phyloP scores from a whole-genome alignment of 768 basidiomycete species.

The Lactifluus subvellereus region DNA sequence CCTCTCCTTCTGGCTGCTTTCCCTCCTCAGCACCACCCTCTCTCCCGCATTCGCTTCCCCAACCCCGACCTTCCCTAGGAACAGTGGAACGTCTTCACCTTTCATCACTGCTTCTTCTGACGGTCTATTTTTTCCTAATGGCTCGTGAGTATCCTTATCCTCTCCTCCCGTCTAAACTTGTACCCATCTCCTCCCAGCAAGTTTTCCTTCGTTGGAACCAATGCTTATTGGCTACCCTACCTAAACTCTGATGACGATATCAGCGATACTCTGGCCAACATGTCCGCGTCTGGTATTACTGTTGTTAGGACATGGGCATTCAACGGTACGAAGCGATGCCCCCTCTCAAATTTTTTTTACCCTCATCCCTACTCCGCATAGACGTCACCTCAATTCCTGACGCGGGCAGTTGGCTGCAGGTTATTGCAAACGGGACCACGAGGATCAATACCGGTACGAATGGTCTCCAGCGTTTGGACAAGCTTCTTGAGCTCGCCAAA shows the following conservation, averaged over 20 bases:
- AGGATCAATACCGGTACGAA: conserved; percentile 55
- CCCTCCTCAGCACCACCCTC: conserved; percentile 2
- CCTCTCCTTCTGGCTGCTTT: conserved; percentile 1
- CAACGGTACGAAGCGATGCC: conserved; percentile 42
- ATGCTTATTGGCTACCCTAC: conserved; percentile 59
- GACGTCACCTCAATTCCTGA: conserved; percentile 29
- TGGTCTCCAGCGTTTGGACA: conserved; percentile 60
- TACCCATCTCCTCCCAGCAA: conserved; percentile 1
- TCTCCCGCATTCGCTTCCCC: conserved; percentile 6
- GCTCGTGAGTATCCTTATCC: conserved; percentile 5
- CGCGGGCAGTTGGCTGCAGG: conserved; percentile 61
- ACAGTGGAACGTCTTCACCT: neutral
- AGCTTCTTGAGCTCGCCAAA: conserved; percentile 48
- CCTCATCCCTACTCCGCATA: neutral
- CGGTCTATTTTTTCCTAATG: conserved; percentile 3
- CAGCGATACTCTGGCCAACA: conserved; percentile 49
- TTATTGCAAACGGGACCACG: conserved; percentile 48
- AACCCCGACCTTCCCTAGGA: neutral
- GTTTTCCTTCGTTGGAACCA: conserved; percentile 48
- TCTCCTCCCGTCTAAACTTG: neutral
- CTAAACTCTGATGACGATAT: conserved; percentile 54
- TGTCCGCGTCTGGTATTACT: conserved; percentile 48
- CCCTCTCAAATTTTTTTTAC: neutral
- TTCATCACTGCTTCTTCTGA: conserved; percentile 9
- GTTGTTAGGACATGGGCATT: conserved; percentile 69